Evolutionary conservation across 352 stramenopile genomes (phyloP).

Genomic region (Phytopythium helicoides): DNA sequence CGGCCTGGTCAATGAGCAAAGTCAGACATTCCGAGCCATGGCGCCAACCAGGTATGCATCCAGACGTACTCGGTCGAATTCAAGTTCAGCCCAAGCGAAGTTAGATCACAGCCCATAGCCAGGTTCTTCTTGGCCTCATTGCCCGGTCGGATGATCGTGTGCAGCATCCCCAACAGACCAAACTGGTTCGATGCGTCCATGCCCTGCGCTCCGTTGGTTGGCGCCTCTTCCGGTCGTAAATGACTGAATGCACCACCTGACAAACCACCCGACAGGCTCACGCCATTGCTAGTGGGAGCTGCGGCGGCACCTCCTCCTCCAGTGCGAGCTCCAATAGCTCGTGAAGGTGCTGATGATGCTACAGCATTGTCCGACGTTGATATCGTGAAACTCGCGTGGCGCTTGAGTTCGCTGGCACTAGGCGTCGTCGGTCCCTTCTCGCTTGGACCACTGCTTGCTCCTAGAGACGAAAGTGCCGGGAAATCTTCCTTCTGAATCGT

Average conservation of each 20-base stretch:
- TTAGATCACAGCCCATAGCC: slow-evolving; percentile 78
- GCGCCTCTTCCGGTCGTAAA: slow-evolving; percentile 31
- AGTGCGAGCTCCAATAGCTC: slow-evolving; percentile 54
- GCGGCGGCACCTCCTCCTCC: slow-evolving; percentile 1
- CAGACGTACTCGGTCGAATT: slow-evolving; percentile 78
- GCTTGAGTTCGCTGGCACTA: slow-evolving; percentile 49
- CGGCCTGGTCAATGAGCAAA: slow-evolving; percentile 27
- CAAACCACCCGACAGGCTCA: slow-evolving; percentile 56
- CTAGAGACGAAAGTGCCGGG: slow-evolving; percentile 75
- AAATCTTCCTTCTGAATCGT: slow-evolving; percentile 89
- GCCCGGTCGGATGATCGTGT: slow-evolving; percentile 67
- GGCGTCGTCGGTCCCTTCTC: slow-evolving; percentile 50
- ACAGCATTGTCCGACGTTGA: slow-evolving; percentile 63
- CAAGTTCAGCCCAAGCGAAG: slow-evolving; percentile 79
- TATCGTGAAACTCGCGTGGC: slow-evolving; percentile 69
- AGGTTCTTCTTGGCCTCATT: slow-evolving; percentile 75
- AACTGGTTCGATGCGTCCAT: slow-evolving; percentile 76
- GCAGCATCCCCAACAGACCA: slow-evolving; percentile 77
- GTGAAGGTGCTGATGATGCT: slow-evolving; percentile 30
- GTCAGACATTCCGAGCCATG: neutral
- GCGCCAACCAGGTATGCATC: neutral
- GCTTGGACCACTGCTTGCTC: slow-evolving; percentile 18
- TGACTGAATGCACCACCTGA: slow-evolving; percentile 59
- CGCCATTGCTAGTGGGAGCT: slow-evolving; percentile 12
- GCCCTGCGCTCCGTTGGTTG: slow-evolving; percentile 30